Evolutionary conservation across 495 filamentous ascomycete genomes (phyloP).

Genomic region (Haplographium delicatum): DNA sequence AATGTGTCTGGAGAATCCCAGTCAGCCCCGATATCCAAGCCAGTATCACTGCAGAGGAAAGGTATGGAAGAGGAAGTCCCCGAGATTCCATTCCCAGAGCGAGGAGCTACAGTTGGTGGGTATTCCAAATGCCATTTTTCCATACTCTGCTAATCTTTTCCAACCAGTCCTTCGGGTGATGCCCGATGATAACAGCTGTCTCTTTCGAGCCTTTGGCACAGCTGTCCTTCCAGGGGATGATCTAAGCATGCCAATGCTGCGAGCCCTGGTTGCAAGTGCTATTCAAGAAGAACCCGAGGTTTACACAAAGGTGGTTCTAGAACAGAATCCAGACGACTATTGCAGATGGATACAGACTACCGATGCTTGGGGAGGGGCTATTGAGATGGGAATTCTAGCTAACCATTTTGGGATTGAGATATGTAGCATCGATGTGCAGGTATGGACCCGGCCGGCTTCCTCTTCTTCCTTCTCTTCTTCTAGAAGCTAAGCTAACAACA

Average conservation of each 20-base stretch:
- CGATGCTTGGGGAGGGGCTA: constrained; percentile 86
- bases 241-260: constrained; percentile 62
- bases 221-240: constrained; percentile 69
- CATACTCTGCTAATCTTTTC: constrained; percentile 4
- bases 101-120: constrained; percentile 50
- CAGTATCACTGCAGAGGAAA: constrained; percentile 23
- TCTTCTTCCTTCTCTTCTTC: not conserved
- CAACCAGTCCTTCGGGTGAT: constrained; percentile 75
- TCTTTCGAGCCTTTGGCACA: constrained; percentile 83
- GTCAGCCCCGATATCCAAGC: constrained; percentile 1
- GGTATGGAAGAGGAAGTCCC: constrained; percentile 53
- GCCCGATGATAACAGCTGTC: constrained; percentile 94
- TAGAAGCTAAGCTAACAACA: not conserved
- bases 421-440: constrained; percentile 67
- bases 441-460: too few species aligned
- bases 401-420: constrained; percentile 87
- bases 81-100: constrained; percentile 58
- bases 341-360: constrained; percentile 78
- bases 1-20: not conserved
- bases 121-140: not conserved
- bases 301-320: constrained; percentile 73
- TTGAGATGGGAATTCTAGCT: constrained; percentile 81
- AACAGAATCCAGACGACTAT: constrained; percentile 69
- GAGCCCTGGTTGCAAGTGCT: constrained; percentile 72
- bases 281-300: constrained; percentile 68